A percentile compares a stretch with the other conserved stretches of the same genome.
These are phyloP conservation scores for Maudiozyma serrabonitensis DNA, from an alignment of 805 yeast genomes.

Conservation along the genomic window DNA sequence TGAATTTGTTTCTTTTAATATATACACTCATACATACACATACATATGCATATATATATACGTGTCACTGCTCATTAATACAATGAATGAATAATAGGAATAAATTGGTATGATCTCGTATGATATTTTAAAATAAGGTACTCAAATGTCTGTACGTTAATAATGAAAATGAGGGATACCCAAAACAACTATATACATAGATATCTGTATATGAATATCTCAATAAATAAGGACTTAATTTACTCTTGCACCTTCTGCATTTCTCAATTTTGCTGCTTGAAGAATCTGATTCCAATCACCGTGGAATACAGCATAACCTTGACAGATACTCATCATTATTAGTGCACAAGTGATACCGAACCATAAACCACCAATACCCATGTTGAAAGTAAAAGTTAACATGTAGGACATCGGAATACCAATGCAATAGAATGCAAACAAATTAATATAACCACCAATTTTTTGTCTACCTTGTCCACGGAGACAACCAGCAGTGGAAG, in stretches of 20 bases:
- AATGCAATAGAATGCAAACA: conserved; percentile 34
- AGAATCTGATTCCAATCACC: conserved; percentile 26
- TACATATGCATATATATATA: no score
- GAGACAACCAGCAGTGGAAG: conserved; percentile 65
- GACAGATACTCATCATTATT: conserved; percentile 27
- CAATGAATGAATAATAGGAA: not conserved
- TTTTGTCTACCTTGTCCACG: conserved; percentile 62
- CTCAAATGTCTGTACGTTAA: not conserved
- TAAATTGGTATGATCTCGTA: not conserved
- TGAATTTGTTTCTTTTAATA: no score
- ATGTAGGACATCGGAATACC: conserved; percentile 54
- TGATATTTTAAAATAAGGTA: not conserved
- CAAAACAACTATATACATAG: not conserved
- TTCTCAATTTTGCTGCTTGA: conserved; percentile 22
- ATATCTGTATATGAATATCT: not conserved
- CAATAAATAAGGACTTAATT: not conserved
- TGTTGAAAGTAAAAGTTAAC: conserved; percentile 41
- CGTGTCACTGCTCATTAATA: not conserved
- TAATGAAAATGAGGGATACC: not conserved
- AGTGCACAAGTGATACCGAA: conserved; percentile 35
- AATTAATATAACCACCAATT: conserved; percentile 31
- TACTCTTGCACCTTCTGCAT: conserved; percentile 15
- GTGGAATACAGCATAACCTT: conserved; percentile 28
- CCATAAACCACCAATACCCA: conserved; percentile 57
- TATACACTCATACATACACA: no score